Percentiles rank a stretch among this genome's conserved stretches.
phyloP scores from a whole-genome alignment of 352 stramenopile species.

The Aphanomyces astaci region DNA sequence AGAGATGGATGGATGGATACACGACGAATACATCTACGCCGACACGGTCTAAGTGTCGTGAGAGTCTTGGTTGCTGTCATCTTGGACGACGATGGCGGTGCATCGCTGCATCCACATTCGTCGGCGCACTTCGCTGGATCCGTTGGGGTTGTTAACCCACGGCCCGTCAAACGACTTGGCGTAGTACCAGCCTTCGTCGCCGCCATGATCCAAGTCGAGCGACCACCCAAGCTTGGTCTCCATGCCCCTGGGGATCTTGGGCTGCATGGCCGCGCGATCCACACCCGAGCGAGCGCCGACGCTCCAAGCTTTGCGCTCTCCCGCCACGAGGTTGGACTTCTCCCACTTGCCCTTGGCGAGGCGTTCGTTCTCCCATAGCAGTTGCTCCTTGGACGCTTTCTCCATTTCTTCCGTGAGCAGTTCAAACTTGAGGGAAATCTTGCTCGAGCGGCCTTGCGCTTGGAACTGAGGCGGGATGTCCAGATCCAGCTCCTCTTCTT shows the following conservation, averaged over 20 bases:
- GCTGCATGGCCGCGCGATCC: slow-evolving; percentile 12
- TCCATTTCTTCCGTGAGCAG: slow-evolving; percentile 19
- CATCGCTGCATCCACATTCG: slow-evolving; percentile 23
- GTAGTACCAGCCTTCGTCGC: slow-evolving; percentile 59
- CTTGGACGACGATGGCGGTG: slow-evolving; percentile 1
- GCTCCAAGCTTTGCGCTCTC: slow-evolving; percentile 21
- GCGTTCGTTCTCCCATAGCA: slow-evolving; percentile 23
- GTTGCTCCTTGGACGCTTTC: slow-evolving; percentile 22
- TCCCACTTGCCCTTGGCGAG: slow-evolving; percentile 6
- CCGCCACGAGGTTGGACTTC: background rate
- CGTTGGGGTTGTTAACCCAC: slow-evolving; percentile 18
- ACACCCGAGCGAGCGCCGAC: slow-evolving; percentile 18
- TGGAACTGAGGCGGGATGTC: slow-evolving; percentile 6
- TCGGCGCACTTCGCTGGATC: slow-evolving; percentile 16
- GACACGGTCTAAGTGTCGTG: background rate
- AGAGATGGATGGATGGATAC: too few species aligned
- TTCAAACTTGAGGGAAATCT: slow-evolving; percentile 20
- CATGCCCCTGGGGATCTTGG: slow-evolving; percentile 22
- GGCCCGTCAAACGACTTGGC: slow-evolving; percentile 41
- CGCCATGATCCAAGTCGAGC: slow-evolving; percentile 23
- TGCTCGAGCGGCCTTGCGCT: slow-evolving; percentile 6
- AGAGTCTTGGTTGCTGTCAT: slow-evolving; percentile 4
- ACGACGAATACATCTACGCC: too few species aligned
- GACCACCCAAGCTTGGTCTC: slow-evolving; percentile 22
- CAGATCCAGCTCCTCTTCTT: slow-evolving; percentile 6